Conservation (phyloP, 176 grass and related monocot genomes). For the Musa itinerans region DNA sequence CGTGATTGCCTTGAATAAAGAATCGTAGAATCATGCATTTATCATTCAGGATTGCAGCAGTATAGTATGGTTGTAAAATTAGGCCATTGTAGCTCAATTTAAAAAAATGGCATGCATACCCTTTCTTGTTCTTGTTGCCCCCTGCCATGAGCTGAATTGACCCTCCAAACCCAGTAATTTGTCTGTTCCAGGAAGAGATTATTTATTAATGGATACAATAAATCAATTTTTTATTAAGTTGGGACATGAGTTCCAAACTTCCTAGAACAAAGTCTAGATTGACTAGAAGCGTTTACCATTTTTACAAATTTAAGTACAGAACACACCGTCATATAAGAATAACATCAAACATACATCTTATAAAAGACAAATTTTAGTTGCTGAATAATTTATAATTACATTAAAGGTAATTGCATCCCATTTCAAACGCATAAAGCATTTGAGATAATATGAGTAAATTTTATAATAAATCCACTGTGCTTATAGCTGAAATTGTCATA, state of each 20-base stretch:
- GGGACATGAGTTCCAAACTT: too few relatives aligned
- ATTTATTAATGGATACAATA: not conserved
- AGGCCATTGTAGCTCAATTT: not conserved
- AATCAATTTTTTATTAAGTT: slow-evolving; percentile 12
- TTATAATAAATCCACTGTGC: not conserved
- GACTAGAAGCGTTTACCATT: slow-evolving; percentile 20
- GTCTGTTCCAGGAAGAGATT: slow-evolving; percentile 68
- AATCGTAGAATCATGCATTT: too few relatives aligned
- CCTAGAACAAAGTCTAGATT: too few relatives aligned
- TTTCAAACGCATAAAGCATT: not conserved
- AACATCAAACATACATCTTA: too few relatives aligned
- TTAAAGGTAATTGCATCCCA: too few relatives aligned
- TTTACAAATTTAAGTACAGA: slow-evolving; percentile 1
- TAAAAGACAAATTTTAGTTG: too few relatives aligned
- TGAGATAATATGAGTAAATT: not conserved
- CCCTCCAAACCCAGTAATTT: slow-evolving; percentile 99
- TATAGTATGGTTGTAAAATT: not conserved
- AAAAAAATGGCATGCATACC: slow-evolving; percentile 62
- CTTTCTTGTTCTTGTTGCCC: slow-evolving; percentile 65
- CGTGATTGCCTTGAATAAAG: not conserved
- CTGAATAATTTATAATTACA: too few relatives aligned
- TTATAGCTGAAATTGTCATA: not conserved
- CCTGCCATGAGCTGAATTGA: slow-evolving; percentile 75
- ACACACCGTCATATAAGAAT: too few relatives aligned
- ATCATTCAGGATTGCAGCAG: not conserved